Evolutionary conservation across 202 grass and related monocot species (phyloP), one percentile per base, ranked within the genome.

Genomic region (Setaria italica): DNA sequence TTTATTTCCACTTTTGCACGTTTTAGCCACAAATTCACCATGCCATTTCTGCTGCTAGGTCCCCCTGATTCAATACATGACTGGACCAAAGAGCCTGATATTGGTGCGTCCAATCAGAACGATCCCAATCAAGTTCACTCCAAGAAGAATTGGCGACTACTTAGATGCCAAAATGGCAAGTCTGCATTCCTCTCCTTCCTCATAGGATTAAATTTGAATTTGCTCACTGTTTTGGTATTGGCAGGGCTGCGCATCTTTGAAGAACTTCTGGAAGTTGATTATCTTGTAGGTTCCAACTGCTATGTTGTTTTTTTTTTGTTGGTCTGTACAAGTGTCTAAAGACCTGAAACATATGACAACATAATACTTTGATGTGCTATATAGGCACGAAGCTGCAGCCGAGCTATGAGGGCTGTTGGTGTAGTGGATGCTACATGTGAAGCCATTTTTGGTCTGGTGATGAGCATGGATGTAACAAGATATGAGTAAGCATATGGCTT

Each of bases 161-260:
- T 99, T 86, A 89, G 87, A 86, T 99, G 96, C 82, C 96, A 99
- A 80, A 99, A 99, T 91, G 96, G 96, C 74, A 91, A 94, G 91
- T 80, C 77, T 56, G 70, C 35, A 21, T 72, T 72, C 80, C 58
- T 33, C 6, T 8, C 25, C n/a, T 78, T 54, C 16, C 35, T 82
- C 21, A 4, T 29, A 74, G 42, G 54, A 56, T 77, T 41, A 32
- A 63, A 70, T 9, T 43, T 68, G 33, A 11, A 39, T 14, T 55
- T 76, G 13, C 47, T 90, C 82, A 57, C 11, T 81, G 12, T 2
- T 71, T 77, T 76, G 45, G 20, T 10, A 43, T 79, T 90, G 56
- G 19, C 91, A 99, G 96, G 96, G 65, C 68, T 99, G 10, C 96
- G 96, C 62, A 99, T 99, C 39, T 99, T 99, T 29, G 91, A 99